Base-by-base conservation (phyloP, 306 rosid species). In the Parietaria judaica region DNA sequence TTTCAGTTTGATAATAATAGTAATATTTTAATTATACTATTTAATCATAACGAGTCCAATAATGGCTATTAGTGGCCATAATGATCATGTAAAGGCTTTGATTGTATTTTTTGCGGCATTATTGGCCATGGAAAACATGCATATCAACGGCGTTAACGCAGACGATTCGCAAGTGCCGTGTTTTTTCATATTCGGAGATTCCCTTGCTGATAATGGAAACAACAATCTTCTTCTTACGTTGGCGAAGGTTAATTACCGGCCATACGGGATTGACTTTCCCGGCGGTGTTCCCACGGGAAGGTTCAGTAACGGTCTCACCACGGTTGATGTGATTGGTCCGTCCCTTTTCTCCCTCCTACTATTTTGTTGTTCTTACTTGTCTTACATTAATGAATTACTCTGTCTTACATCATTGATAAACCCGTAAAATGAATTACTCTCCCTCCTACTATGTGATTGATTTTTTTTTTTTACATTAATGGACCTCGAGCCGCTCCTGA, bases 231-330 rank as follows among this genome's bases (percentile, higher is more conserved):
- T 71, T 54, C 7, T 0, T 0, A 81, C 94, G 0, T 0, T 0
- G 0, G 70, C 75, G 3, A 85, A 34, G 69, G 43, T 45, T 6
- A 69, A 85, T 68, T 83, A 69, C 67, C 1, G 2, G 1, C 95
- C 96, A 0, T 81, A 86, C 23, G 88, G 90, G 16, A 69, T 83
- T 46, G 96, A 83, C 72, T 70, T 71, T 45, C 60, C 82, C 0
- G 9, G 1, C 0, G 66, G 69, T 11, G 6, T 37, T 46, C 70
- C 94, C 7, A 76, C 81, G 0, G 87, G 97, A 69, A 82, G 95
- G 53, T 83, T 72, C 38, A 45, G 73, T 66, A 89, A 86, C 46
- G 88, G 78, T 3, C 49, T 11, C 13, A 86, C 71, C 31, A 0
- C 36, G 0, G 59, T 64, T 13, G 94, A 86, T 14, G 16, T 72